A percentile compares a stretch with the other conserved stretches of the same genome.
Conservation (phyloP, 2,329 filamentous ascomycete species). For the Alternaria tenuissima region DNA sequence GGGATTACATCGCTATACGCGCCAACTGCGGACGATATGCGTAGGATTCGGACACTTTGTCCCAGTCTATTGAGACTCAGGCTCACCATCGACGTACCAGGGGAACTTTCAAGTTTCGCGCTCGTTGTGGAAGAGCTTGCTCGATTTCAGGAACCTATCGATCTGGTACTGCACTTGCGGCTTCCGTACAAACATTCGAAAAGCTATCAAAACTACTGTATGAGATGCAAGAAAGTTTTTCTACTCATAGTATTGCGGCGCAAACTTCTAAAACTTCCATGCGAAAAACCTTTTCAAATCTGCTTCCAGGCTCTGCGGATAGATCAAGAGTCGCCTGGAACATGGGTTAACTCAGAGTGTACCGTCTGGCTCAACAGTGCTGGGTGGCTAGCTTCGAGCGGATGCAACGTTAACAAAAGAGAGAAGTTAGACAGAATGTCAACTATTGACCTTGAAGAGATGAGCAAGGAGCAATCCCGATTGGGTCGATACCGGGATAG, state of each 20-base stretch:
- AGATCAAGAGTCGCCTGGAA: background rate
- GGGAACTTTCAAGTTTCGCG: background rate
- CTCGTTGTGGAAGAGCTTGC: slow-evolving; percentile 4
- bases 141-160: background rate
- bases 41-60: slow-evolving; percentile 2
- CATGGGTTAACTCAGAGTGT: background rate
- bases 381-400: background rate
- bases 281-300: background rate
- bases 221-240: slow-evolving; percentile 1
- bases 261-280: background rate
- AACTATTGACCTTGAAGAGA: background rate
- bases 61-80: background rate
- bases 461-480: background rate
- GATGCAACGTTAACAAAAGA: background rate
- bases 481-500: background rate
- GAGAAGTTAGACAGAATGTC: background rate
- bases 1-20: background rate
- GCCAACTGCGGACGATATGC: background rate
- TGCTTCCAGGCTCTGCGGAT: background rate
- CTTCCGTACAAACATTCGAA: background rate
- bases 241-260: background rate
- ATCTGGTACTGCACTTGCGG: slow-evolving; percentile 2
- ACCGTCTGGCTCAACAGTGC: background rate
- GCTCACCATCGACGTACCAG: background rate
- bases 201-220: background rate